Evolutionary conservation across 495 filamentous ascomycete species (phyloP).

Genomic region (Pseudevernia furfuracea): DNA sequence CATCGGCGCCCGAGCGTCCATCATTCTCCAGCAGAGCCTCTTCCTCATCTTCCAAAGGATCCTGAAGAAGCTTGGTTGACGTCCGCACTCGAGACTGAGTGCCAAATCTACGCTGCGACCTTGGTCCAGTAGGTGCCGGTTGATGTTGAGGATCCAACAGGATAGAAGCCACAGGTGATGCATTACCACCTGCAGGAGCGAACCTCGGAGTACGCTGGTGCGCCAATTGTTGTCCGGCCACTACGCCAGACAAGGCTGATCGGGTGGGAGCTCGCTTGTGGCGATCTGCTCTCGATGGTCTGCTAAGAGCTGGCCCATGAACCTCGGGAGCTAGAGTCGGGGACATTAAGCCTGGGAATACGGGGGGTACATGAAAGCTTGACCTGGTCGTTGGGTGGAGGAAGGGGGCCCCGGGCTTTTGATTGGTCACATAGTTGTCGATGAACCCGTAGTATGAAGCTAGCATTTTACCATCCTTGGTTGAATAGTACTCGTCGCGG

Average conservation of each 20-base stretch:
- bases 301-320: constrained; percentile 28
- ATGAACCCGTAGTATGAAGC: constrained; percentile 90
- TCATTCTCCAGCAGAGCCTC: constrained; percentile 28
- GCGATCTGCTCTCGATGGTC: constrained; percentile 18
- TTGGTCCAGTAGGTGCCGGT: constrained; percentile 52
- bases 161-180: constrained; percentile 53
- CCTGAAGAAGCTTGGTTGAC: constrained; percentile 33
- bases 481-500: constrained; percentile 85
- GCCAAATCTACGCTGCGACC: constrained; percentile 34
- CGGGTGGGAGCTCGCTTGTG: constrained; percentile 30
- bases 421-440: constrained; percentile 73
- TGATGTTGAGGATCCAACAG: constrained; percentile 84
- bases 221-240: constrained; percentile 19
- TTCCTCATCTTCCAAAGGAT: constrained; percentile 42
- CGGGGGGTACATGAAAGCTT: constrained; percentile 69
- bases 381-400: constrained; percentile 42
- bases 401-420: constrained; percentile 46
- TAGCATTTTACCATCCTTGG: constrained; percentile 95
- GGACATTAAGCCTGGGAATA: constrained; percentile 63
- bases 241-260: constrained; percentile 11
- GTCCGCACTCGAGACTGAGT: constrained; percentile 48
- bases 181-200: constrained; percentile 22
- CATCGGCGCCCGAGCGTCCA: constrained; percentile 28
- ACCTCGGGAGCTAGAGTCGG: constrained; percentile 50
- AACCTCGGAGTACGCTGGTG: constrained; percentile 31